Evolutionary conservation across 2,329 filamentous ascomycete genomes (phyloP).

Genomic region (Colletotrichum echinochloae): DNA sequence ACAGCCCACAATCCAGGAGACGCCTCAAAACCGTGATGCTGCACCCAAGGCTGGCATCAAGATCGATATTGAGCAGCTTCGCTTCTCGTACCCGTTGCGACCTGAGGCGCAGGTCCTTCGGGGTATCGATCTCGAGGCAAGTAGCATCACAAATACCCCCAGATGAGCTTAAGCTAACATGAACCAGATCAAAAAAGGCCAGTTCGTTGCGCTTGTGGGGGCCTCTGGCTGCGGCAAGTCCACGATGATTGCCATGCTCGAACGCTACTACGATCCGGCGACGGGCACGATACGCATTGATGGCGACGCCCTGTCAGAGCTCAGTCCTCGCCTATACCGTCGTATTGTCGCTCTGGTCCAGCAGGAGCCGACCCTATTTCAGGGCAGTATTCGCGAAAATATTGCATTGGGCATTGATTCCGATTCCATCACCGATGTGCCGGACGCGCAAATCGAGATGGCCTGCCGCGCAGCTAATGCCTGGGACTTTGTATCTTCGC

Average conservation of each 20-base stretch:
- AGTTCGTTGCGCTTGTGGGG: constrained; percentile 67
- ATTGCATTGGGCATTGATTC: constrained; percentile 53
- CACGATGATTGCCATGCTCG: constrained; percentile 67
- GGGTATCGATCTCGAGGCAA: constrained; percentile 55
- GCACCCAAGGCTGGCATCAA: constrained; percentile 51
- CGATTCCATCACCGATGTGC: constrained; percentile 39
- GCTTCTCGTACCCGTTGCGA: constrained; percentile 71
- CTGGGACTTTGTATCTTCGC: constrained; percentile 56
- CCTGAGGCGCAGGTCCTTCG: constrained; percentile 55
- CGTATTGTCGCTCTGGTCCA: constrained; percentile 66
- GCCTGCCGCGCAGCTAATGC: constrained; percentile 63
- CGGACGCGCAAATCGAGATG: constrained; percentile 53
- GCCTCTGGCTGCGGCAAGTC: constrained; percentile 70
- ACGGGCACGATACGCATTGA: constrained; percentile 62
- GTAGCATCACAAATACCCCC: constrained; percentile 3
- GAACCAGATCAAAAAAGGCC: constrained; percentile 55
- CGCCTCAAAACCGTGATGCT: constrained; percentile 52
- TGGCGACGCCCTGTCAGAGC: constrained; percentile 52
- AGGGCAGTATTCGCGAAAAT: constrained; percentile 60
- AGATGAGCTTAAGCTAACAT: neutral
- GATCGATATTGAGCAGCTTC: constrained; percentile 65
- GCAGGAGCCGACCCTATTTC: constrained; percentile 67
- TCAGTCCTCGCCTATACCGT: constrained; percentile 64
- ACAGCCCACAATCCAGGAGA: constrained; percentile 57
- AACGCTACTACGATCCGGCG: constrained; percentile 58